Conservation (phyloP, 2,329 filamentous ascomycete species). For the Alternaria triticina region DNA sequence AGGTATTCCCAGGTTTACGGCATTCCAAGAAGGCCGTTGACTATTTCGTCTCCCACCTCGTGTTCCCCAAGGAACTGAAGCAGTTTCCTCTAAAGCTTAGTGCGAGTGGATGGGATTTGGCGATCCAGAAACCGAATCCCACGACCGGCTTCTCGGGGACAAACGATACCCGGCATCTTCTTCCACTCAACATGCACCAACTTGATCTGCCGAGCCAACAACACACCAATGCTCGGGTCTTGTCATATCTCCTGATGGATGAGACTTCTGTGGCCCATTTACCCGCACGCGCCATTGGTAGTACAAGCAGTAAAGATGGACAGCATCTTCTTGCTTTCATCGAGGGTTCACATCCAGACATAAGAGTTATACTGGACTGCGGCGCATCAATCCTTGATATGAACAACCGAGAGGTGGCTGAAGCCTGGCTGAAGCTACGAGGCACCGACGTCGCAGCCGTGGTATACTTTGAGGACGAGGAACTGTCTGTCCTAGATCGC, state of each 20-base stretch:
- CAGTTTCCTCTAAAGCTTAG: constrained; percentile 70
- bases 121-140: constrained; percentile 52
- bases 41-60: constrained; percentile 65
- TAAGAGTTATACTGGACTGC: constrained; percentile 71
- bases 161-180: constrained; percentile 64
- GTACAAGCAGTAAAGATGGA: constrained; percentile 33
- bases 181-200: constrained; percentile 65
- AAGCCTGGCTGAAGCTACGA: constrained; percentile 57
- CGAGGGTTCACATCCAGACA: constrained; percentile 42
- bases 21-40: constrained; percentile 64
- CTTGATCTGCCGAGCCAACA: constrained; percentile 60
- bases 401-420: constrained; percentile 52
- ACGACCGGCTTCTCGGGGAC: constrained; percentile 75
- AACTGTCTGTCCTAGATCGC: constrained; percentile 61
- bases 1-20: constrained; percentile 62
- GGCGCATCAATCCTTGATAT: constrained; percentile 73
- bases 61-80: constrained; percentile 67
- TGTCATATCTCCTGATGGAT: constrained; percentile 62
- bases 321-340: constrained; percentile 57
- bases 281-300: constrained; percentile 6
- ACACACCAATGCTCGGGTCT: constrained; percentile 72
- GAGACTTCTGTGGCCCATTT: constrained; percentile 45
- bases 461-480: constrained; percentile 66
- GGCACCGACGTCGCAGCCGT: constrained; percentile 39
- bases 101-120: constrained; percentile 72